Evolutionary conservation across 805 yeast genomes (phyloP).

Genomic region (Phaffomyces opuntiae): DNA sequence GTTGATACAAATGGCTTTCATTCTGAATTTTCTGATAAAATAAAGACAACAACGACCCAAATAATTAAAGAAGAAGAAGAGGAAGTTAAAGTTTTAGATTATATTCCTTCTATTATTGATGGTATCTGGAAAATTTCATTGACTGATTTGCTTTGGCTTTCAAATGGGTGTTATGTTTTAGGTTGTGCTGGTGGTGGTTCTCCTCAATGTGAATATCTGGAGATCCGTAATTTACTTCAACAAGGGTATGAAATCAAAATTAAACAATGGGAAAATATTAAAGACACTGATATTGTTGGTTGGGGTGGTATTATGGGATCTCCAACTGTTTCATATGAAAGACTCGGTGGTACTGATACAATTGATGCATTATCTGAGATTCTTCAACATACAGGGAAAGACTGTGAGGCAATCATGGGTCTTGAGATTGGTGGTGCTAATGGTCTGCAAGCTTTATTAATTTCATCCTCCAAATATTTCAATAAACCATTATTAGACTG

Average conservation of each 20-base stretch:
- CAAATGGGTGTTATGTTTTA: slow-evolving; percentile 35
- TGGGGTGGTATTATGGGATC: slow-evolving; percentile 36
- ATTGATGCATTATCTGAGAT: slow-evolving; percentile 24
- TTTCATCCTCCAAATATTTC: slow-evolving; percentile 19
- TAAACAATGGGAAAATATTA: slow-evolving; percentile 26
- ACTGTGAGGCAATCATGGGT: slow-evolving; percentile 25
- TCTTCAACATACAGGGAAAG: slow-evolving; percentile 21
- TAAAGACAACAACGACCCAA: too few relatives aligned
- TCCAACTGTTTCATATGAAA: slow-evolving; percentile 37
- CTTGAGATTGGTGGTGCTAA: slow-evolving; percentile 38
- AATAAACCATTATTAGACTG: slow-evolving; percentile 26
- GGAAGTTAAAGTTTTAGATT: slow-evolving; percentile 8
- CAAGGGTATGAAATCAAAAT: slow-evolving; percentile 29
- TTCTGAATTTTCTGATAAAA: not conserved
- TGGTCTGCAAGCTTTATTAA: slow-evolving; percentile 26
- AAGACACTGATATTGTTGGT: slow-evolving; percentile 20
- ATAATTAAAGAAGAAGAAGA: not conserved
- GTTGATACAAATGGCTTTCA: not conserved
- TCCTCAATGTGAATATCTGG: slow-evolving; percentile 33
- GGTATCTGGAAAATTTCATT: slow-evolving; percentile 35
- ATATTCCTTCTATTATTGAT: slow-evolving; percentile 25
- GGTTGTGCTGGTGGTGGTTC: slow-evolving; percentile 46
- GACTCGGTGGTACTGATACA: slow-evolving; percentile 30
- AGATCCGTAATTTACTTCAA: slow-evolving; percentile 26
- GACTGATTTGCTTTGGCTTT: slow-evolving; percentile 30